These are phyloP conservation scores for Gnomoniopsis smithogilvyi DNA, from an alignment of 2,329 filamentous ascomycete species.

Conservation along the genomic window DNA sequence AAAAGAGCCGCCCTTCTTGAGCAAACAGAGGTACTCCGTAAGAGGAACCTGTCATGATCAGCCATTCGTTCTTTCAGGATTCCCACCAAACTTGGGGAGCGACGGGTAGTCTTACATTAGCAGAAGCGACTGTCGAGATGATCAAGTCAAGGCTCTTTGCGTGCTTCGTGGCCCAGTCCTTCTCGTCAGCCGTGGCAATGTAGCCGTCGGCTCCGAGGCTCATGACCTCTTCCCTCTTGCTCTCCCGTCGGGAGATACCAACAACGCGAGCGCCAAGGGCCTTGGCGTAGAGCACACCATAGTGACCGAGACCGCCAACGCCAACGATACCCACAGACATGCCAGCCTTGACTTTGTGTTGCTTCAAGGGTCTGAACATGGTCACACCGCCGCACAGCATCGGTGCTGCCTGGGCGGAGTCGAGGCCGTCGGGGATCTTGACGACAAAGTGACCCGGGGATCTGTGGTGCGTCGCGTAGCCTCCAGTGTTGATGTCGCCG, in stretches of 20 bases:
- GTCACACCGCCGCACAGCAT: constrained; percentile 71
- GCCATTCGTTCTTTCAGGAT: too few relatives aligned
- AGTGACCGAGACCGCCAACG: constrained; percentile 65
- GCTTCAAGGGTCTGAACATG: constrained; percentile 56
- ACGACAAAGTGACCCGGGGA: constrained; percentile 41
- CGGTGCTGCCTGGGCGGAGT: constrained; percentile 45
- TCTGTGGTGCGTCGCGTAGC: constrained; percentile 33
- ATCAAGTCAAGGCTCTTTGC: constrained; percentile 52
- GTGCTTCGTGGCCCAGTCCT: constrained; percentile 51
- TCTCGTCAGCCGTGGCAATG: constrained; percentile 39
- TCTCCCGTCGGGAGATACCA: constrained; percentile 51
- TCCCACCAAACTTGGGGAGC: not conserved
- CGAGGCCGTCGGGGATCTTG: constrained; percentile 38
- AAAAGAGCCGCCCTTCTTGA: constrained; percentile 57
- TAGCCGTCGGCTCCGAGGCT: constrained; percentile 54
- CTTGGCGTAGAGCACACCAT: constrained; percentile 64
- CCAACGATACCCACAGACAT: constrained; percentile 66
- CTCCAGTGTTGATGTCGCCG: constrained; percentile 58
- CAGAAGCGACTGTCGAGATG: constrained; percentile 49
- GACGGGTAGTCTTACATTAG: constrained; percentile 37
- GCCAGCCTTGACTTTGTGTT: constrained; percentile 58
- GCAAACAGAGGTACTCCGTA: constrained; percentile 54
- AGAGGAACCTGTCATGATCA: constrained; percentile 37
- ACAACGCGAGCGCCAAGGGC: constrained; percentile 59
- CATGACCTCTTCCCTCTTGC: constrained; percentile 51